Conservation (phyloP, 1,284 basidiomycete genomes). For the Marasmius sp. region DNA sequence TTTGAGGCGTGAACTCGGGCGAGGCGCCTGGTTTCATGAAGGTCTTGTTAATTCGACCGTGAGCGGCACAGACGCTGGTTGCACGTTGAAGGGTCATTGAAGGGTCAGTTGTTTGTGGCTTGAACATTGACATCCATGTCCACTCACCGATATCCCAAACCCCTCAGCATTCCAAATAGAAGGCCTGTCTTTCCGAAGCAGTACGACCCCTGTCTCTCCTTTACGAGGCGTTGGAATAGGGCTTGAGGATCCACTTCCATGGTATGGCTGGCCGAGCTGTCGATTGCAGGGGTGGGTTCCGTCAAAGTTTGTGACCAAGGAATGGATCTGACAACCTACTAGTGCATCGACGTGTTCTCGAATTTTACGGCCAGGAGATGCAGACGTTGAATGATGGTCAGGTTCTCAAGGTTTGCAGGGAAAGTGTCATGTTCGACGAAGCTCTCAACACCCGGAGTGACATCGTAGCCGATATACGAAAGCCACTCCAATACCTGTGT, state of each 20-base stretch:
- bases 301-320: background rate
- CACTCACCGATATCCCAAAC: constrained; percentile 18
- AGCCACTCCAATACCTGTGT: background rate
- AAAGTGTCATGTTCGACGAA: constrained; percentile 5
- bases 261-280: constrained; percentile 15
- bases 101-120: background rate
- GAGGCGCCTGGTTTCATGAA: constrained; percentile 23
- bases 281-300: background rate
- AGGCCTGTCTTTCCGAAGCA: constrained; percentile 18
- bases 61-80: constrained; percentile 1
- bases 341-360: constrained; percentile 23
- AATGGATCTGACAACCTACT: constrained; percentile 12
- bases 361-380: constrained; percentile 18
- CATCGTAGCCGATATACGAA: background rate
- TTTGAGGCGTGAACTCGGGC: constrained; percentile 16
- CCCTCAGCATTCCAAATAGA: constrained; percentile 17
- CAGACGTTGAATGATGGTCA: constrained; percentile 14
- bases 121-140: background rate
- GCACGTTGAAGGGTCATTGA: background rate
- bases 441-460: background rate
- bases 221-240: constrained; percentile 16
- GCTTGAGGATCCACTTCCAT: constrained; percentile 19
- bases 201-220: constrained; percentile 18
- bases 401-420: constrained; percentile 16
- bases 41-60: background rate